Evolutionary conservation across 208 protist species (phyloP).

Genomic region (Leishmania martiniquensis): DNA sequence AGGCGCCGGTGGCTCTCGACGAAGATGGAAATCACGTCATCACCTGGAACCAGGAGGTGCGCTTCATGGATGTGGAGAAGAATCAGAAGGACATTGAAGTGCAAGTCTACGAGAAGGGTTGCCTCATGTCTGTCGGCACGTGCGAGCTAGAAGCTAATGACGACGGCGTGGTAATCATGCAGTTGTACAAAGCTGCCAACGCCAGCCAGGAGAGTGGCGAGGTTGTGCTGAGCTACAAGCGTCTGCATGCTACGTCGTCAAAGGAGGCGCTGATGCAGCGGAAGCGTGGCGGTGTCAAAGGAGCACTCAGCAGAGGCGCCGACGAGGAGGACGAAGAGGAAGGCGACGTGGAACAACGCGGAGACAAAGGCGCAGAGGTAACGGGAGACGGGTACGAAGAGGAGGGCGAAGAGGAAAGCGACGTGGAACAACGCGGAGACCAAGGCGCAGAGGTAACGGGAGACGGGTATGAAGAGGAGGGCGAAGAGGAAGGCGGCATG

Average conservation of each 20-base stretch:
- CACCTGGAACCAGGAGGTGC: conserved; percentile 90
- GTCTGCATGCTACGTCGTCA: conserved; percentile 39
- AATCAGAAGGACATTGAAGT: conserved; percentile 58
- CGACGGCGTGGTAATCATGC: conserved; percentile 52
- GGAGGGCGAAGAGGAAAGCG: conserved; percentile 18
- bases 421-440: no score
- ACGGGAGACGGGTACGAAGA: conserved; percentile 27
- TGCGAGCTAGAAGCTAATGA: conserved; percentile 44
- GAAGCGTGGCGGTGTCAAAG: conserved; percentile 8
- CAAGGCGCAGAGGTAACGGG: no score
- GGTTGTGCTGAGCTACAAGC: conserved; percentile 81
- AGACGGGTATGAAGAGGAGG: conserved; percentile 29
- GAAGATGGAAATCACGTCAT: conserved; percentile 51
- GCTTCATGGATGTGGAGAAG: conserved; percentile 76
- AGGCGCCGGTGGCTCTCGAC: conserved; percentile 53
- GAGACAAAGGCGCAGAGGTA: conserved; percentile 25
- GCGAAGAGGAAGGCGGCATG: conserved; percentile 11
- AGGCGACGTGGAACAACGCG: conserved; percentile 27
- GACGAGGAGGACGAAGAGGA: conserved; percentile 35
- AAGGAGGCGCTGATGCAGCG: conserved; percentile 8
- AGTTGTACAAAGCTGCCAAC: conserved; percentile 60
- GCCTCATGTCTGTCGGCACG: conserved; percentile 53
- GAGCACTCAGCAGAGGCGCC: neutral
- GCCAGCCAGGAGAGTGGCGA: conserved; percentile 58
- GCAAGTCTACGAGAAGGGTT: conserved; percentile 58